phyloP scores from a whole-genome alignment of 2,329 filamentous ascomycete genomes.

The Dryadomyces quercivorus region DNA sequence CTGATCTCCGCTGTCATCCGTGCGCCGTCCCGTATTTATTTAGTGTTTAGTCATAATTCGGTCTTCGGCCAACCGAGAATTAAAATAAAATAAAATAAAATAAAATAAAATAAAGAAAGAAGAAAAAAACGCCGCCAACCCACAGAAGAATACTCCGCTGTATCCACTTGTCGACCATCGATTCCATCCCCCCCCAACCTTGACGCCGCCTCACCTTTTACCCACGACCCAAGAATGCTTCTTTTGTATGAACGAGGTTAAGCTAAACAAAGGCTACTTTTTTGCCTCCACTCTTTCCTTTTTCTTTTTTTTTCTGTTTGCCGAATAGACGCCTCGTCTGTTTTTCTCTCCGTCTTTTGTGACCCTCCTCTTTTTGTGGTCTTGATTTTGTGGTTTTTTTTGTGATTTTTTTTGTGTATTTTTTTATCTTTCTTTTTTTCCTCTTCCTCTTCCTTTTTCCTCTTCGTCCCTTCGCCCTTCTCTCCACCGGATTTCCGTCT shows the following conservation, averaged over 20 bases:
- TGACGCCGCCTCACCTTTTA: neutral
- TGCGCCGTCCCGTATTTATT: too few relatives aligned
- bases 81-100: neutral
- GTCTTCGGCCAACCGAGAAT: neutral
- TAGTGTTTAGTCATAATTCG: too few relatives aligned
- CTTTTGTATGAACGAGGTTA: neutral
- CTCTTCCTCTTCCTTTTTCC: neutral
- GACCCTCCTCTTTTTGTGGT: neutral
- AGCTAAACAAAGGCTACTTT: neutral
- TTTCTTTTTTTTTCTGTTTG: neutral
- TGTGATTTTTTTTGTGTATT: too few relatives aligned
- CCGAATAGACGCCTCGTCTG: neutral
- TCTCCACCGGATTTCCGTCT: neutral
- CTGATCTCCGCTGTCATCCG: too few relatives aligned
- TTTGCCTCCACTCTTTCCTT: neutral
- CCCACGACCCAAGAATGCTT: neutral
- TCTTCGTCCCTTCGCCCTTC: neutral
- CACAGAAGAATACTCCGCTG: neutral
- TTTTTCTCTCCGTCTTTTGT: constrained; percentile 1
- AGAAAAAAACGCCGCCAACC: neutral
- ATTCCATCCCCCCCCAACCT: neutral
- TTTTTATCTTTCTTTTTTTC: too few relatives aligned
- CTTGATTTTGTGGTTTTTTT: too few relatives aligned
- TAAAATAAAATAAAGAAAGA: neutral
- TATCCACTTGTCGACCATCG: neutral